Percentiles rank a stretch among this genome's conserved stretches.
Conservation (phyloP, 2,329 filamentous ascomycete genomes). For the Mycosphaerelloides madeirae region DNA sequence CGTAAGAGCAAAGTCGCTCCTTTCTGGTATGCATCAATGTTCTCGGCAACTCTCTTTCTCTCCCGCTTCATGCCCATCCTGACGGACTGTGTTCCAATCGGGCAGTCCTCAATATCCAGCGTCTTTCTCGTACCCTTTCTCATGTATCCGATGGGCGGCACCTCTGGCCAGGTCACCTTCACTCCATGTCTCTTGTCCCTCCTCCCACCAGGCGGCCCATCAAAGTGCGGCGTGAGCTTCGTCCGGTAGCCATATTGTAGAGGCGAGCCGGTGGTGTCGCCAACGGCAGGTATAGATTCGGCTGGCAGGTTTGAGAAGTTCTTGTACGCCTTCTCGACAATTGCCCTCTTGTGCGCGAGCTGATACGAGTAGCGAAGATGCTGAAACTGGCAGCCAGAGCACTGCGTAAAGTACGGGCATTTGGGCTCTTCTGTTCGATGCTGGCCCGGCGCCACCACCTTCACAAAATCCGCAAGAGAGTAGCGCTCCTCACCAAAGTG, state of each 20-base stretch:
- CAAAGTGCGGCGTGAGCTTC: constrained; percentile 95
- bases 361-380: constrained; percentile 90
- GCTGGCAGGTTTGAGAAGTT: constrained; percentile 84
- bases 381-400: constrained; percentile 94
- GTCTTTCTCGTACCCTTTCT: constrained; percentile 73
- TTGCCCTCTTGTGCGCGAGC: constrained; percentile 73
- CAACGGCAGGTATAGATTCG: constrained; percentile 68
- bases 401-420: constrained; percentile 82
- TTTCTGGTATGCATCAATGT: constrained; percentile 66
- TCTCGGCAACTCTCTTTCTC: constrained; percentile 66
- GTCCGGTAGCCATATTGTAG: constrained; percentile 91
- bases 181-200: constrained; percentile 48
- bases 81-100: constrained; percentile 85
- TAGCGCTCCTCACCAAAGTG: constrained; percentile 64
- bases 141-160: constrained; percentile 86
- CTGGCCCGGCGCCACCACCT: constrained; percentile 66
- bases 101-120: constrained; percentile 95
- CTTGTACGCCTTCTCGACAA: constrained; percentile 84
- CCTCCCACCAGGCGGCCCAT: constrained; percentile 60
- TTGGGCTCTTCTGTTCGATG: constrained; percentile 70
- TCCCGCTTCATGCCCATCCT: constrained; percentile 73
- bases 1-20: constrained; percentile 86
- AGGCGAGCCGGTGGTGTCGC: constrained; percentile 83
- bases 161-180: constrained; percentile 54
- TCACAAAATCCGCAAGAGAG: constrained; percentile 75